A percentile compares a stretch with the other conserved stretches of the same genome.
These are phyloP conservation scores for Naganishia albida DNA, from an alignment of 1,284 basidiomycete species.

Conservation along the genomic window DNA sequence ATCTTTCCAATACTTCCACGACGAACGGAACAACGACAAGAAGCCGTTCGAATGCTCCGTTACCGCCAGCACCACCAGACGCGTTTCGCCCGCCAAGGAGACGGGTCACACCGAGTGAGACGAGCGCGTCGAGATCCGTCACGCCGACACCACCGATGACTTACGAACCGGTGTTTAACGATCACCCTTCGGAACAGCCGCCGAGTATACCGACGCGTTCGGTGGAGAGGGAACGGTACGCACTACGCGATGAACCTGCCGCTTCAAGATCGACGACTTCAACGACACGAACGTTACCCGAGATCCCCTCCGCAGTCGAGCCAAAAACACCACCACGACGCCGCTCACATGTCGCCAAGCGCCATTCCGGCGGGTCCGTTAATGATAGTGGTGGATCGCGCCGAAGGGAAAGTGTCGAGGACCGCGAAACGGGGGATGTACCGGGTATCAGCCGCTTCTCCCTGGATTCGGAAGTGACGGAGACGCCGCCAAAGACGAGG, in stretches of 20 bases:
- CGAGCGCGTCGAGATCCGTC: not conserved
- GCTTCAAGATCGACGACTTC: not conserved
- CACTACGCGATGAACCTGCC: conserved; percentile 11
- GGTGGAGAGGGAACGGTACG: conserved; percentile 19
- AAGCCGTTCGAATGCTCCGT: not conserved
- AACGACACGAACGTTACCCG: not conserved
- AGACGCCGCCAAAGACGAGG: conserved; percentile 24
- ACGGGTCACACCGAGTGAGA: conserved; percentile 11
- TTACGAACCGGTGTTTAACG: not conserved
- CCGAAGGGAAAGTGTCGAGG: not conserved
- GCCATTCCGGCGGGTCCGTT: not conserved
- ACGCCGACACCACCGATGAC: conserved; percentile 22
- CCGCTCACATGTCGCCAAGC: not conserved
- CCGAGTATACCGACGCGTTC: conserved; percentile 2
- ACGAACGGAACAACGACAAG: not conserved
- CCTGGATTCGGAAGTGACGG: conserved; percentile 32
- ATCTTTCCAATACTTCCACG: conserved; percentile 35
- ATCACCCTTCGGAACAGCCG: not conserved
- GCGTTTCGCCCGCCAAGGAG: conserved; percentile 51
- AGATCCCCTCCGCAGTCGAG: not conserved
- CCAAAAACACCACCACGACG: conserved; percentile 3
- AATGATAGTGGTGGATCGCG: no score
- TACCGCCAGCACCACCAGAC: conserved; percentile 49
- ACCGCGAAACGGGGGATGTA: not conserved
- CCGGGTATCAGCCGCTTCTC: conserved; percentile 25